Conservation (phyloP, 2,329 filamentous ascomycete genomes). For the Xenosphaeropsis pyriputrescens region DNA sequence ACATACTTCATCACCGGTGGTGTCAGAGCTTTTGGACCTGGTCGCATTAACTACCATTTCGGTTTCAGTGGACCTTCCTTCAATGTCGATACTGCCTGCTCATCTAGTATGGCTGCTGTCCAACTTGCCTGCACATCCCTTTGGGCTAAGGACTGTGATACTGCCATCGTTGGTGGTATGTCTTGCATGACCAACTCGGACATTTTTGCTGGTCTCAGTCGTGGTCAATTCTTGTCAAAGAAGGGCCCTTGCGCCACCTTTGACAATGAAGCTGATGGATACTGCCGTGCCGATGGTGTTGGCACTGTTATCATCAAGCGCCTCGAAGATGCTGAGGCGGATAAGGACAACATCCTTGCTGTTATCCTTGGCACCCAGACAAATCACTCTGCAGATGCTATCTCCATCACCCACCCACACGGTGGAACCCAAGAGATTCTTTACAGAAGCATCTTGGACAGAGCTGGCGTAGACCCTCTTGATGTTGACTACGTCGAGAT, state of each 20-base stretch:
- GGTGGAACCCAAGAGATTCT: constrained; percentile 60
- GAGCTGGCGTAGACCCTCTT: constrained; percentile 59
- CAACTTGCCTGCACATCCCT: constrained; percentile 16
- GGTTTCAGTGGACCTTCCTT: constrained; percentile 25
- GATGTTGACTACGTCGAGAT: constrained; percentile 78
- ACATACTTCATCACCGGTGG: constrained; percentile 18
- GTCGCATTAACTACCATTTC: constrained; percentile 25
- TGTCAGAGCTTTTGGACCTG: constrained; percentile 17
- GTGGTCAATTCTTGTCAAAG: constrained; percentile 17
- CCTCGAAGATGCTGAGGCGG: constrained; percentile 30
- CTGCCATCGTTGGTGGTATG: constrained; percentile 16
- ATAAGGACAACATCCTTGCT: constrained; percentile 32
- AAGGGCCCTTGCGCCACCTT: constrained; percentile 32
- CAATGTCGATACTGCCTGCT: constrained; percentile 26
- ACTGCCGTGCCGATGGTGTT: constrained; percentile 34
- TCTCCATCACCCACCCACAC: constrained; percentile 76
- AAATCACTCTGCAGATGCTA: constrained; percentile 69
- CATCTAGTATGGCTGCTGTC: constrained; percentile 21
- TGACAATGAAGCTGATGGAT: constrained; percentile 33
- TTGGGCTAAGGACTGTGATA: constrained; percentile 16
- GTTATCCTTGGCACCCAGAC: constrained; percentile 58
- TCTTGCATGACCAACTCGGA: constrained; percentile 16
- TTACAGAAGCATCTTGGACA: constrained; percentile 54
- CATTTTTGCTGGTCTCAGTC: constrained; percentile 15
- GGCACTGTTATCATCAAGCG: constrained; percentile 33